Base-by-base conservation (phyloP, 139 green algal genomes). In the Picochlorum sp. region DNA sequence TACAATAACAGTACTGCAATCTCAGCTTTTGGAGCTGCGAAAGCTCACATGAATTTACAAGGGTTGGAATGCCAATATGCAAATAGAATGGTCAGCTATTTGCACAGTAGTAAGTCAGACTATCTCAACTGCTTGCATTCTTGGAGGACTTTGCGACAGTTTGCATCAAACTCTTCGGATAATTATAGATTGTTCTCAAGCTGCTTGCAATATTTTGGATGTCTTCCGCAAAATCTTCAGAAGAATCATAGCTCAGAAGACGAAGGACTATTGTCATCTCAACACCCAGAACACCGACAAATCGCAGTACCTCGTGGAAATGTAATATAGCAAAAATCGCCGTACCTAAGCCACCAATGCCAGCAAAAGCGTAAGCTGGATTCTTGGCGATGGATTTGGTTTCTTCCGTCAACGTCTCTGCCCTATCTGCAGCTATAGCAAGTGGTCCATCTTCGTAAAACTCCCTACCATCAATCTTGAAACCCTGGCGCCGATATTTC, bases 241-340 rank as follows among this genome's bases (percentile, higher is more conserved):
- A 52, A 50, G 38, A 72, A 47, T 62, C 21, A 45, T 83, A 83
- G 26, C 49, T 37, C 21, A 67, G 34, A 4, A 45, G 45, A 14
- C 63, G 55, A 24, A 20, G 21, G 16, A 57, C 49, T 4, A 77
- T 26, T 1, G 70, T 74, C 26, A 69, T 44, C 52, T 80, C 66
- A n/a, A 83, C 26, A 31, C 77, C 71, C 58, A 83, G 51, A 49
- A 83, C 74, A 13, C 77, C 77, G 7, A 83, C n/a, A 26, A 68
- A 83, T 52, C 72, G 49, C 21, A 83, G 61, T 6, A 72, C 60
- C 13, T 59, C 54, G 68, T 83, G 77, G 38, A 63, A 71, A 69
- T 83, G 79, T 54, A 60, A n/a, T 13, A 52, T 51, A 13, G 78
- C 34, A 28, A 61, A 62, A 28, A 15, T 49, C 6, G 44, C 34